A percentile compares a stretch with the other conserved stretches of the same genome.
phyloP scores from a whole-genome alignment of 2,329 filamentous ascomycete species.

The Sporothrix humicola region DNA sequence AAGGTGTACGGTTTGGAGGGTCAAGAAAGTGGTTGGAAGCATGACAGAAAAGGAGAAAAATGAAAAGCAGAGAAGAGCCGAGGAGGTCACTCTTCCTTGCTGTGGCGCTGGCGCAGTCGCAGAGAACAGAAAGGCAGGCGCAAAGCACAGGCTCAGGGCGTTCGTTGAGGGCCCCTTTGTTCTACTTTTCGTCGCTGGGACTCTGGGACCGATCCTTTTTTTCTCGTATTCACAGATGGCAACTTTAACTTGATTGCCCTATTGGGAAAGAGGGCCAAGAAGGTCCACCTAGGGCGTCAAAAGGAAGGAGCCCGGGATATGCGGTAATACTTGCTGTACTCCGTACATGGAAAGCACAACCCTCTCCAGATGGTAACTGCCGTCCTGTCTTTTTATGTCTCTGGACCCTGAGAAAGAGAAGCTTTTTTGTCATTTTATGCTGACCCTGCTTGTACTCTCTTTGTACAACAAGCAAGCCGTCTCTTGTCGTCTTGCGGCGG shows the following conservation, averaged over 20 bases:
- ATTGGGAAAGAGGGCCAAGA: conserved; percentile 6
- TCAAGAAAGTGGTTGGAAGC: too few relatives aligned
- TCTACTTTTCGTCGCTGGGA: conserved; percentile 11
- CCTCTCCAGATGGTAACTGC: background rate
- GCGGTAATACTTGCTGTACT: background rate
- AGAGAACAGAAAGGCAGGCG: background rate
- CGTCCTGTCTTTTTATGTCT: background rate
- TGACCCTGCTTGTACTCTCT: background rate
- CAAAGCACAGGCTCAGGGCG: background rate
- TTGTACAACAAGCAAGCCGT: background rate
- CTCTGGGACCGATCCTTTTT: background rate
- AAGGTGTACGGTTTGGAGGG: too few relatives aligned
- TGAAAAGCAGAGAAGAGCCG: too few relatives aligned
- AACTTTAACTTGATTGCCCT: background rate
- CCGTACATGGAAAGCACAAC: background rate
- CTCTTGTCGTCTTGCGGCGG: background rate
- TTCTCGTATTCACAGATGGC: conserved; percentile 22
- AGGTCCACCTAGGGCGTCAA: background rate
- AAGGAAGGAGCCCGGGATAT: background rate
- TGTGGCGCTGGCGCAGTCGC: background rate
- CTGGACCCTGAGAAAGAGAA: background rate
- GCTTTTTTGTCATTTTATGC: background rate
- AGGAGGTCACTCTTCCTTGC: background rate
- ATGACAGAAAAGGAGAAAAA: too few relatives aligned
- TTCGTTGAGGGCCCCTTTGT: background rate